These are phyloP conservation scores for Candolleomyces aberdarensis DNA, from an alignment of 768 basidiomycete species.

Conservation along the genomic window DNA sequence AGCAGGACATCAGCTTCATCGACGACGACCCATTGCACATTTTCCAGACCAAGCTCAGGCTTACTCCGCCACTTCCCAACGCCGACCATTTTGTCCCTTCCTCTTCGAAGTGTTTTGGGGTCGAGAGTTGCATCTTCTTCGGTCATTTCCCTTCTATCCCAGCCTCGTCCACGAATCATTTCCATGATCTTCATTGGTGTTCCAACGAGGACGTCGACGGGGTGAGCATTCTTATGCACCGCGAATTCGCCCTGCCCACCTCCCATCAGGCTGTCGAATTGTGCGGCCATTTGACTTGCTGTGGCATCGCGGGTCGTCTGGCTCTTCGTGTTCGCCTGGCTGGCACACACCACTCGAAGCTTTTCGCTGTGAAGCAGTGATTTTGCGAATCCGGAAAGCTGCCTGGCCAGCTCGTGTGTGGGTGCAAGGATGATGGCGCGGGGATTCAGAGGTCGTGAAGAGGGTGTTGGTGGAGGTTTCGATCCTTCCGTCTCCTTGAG, in stretches of 20 bases:
- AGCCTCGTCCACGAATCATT: conserved; percentile 52
- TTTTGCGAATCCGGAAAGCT: conserved; percentile 74
- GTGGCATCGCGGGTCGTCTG: conserved; percentile 30
- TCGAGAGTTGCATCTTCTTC: conserved; percentile 16
- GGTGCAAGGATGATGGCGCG: conserved; percentile 82
- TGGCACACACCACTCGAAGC: conserved; percentile 71
- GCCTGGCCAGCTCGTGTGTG: conserved; percentile 86
- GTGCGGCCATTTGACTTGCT: conserved; percentile 47
- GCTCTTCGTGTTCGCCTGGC: conserved; percentile 50
- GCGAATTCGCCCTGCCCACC: conserved; percentile 14
- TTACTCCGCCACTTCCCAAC: conserved; percentile 40
- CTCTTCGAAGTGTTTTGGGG: conserved; percentile 7
- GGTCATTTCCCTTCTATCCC: conserved; percentile 36
- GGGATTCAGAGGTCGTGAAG: conserved; percentile 44
- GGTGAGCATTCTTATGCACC: conserved; percentile 12
- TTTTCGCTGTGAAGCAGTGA: conserved; percentile 70
- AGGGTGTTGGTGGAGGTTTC: not conserved
- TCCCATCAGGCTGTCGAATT: conserved; percentile 21
- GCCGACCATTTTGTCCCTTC: conserved; percentile 30
- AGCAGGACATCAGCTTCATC: conserved; percentile 93
- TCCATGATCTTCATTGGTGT: conserved; percentile 69
- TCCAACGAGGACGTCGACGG: conserved; percentile 60
- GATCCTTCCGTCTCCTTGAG: conserved; percentile 62
- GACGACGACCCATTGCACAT: conserved; percentile 85
- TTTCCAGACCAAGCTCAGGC: conserved; percentile 59